Base-by-base conservation (phyloP, 164 flowering plant genomes). In the Malania oleifera region DNA sequence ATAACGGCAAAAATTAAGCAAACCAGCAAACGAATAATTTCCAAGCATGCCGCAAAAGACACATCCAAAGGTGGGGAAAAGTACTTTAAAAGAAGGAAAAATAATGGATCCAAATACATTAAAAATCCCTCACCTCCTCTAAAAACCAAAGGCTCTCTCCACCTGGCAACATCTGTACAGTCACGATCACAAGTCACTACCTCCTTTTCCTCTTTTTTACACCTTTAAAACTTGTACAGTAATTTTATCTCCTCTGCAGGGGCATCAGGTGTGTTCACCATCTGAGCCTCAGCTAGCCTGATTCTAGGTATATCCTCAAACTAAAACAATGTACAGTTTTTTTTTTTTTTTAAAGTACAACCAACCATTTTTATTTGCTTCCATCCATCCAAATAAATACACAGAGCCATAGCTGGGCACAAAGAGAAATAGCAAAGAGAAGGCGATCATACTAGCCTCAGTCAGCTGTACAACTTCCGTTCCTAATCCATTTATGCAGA, bases 381-480 rank as follows among this genome's bases (percentile, higher is more conserved):
- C 61, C 62, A 67, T 62, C 72, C 53, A 62, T 54, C 65, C 41
- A 22, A 68, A 72, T 64, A 65, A 64, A 79, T 67, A 70, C 75
- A 70, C 41, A 44, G 70, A 64, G 65, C 73, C 55, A 61, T 60
- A 70, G 47, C 75, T 66, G 66, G 63, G 69, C 59, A 48, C 26
- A n/a, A 52, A 69, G 23, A 54, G 29, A 60, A 62, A 72, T 38
- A 57, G 57, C 24, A 66, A 56, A 64, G 57, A 54, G 70, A 67
- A 61, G 66, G 64, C 54, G 60, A 71, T 68, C 84, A 68, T 60
- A 67, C 77, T 72, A 76, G 77, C 78, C 78, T 78, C 81, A 66
- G 89, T 89, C 80, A 87, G 95, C 95, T 87, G 90, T 90, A 87
- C 95, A 90, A 67, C 78, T 70, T 70, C 61, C 66, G 66, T 71